Percentiles rank a stretch among this genome's conserved stretches.
Conservation (phyloP, 345 rosid species). For the Melaleuca alternifolia region DNA sequence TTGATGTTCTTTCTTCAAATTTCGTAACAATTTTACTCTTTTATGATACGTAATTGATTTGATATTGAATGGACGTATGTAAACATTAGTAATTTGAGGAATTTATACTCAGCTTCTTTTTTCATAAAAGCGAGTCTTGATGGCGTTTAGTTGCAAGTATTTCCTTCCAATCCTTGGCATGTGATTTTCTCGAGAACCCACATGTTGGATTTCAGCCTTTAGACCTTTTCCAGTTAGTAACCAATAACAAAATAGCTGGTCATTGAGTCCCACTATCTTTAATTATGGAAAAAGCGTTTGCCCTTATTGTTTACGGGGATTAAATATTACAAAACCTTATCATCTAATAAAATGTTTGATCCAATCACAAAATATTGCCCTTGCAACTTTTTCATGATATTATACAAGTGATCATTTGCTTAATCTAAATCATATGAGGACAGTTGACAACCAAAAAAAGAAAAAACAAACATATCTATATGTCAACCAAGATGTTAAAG, state of each 20-base stretch:
- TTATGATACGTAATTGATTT: not conserved
- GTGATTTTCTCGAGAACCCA: constrained; percentile 23
- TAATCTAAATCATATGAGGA: not conserved
- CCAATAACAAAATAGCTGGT: not conserved
- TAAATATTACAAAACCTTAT: not conserved
- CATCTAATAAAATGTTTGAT: not conserved
- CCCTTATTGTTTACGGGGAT: not conserved
- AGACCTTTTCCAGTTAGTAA: not conserved
- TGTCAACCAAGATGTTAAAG: not conserved
- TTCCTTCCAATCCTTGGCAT: constrained; percentile 8
- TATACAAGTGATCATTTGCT: not conserved
- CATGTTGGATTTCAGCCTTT: constrained; percentile 6
- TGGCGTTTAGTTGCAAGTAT: not conserved
- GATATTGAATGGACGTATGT: not conserved
- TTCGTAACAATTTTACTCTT: not conserved
- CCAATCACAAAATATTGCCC: not conserved
- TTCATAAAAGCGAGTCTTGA: not conserved
- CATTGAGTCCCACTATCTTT: not conserved
- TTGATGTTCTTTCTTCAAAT: not conserved
- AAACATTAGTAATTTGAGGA: not conserved
- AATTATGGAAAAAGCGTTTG: not conserved
- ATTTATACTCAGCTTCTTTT: not conserved
- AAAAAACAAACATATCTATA: not conserved
- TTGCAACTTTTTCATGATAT: not conserved
- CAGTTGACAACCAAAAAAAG: not conserved